Conservation (phyloP, 805 yeast genomes). For the Candida suzukii region DNA sequence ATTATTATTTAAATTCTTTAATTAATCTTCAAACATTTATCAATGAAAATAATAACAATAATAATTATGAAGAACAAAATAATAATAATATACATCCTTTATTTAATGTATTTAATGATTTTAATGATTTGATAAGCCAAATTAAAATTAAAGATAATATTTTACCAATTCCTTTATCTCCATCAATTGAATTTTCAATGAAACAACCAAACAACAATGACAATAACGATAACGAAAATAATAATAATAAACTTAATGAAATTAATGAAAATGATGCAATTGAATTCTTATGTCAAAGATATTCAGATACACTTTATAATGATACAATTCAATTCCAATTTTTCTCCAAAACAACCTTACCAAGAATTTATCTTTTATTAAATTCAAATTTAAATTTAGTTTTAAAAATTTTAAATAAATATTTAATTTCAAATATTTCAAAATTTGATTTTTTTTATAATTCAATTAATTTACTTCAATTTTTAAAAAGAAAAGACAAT, state of each 20-base stretch:
- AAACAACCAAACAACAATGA: neutral
- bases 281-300: conserved; percentile 19
- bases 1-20: neutral
- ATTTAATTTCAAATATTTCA: conserved; percentile 11
- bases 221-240: neutral
- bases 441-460: conserved; percentile 16
- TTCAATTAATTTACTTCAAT: neutral
- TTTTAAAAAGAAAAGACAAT: too few species aligned
- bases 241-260: conserved; percentile 7
- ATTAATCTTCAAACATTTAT: neutral
- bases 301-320: conserved; percentile 20
- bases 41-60: too few species aligned
- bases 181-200: neutral
- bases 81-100: too few species aligned
- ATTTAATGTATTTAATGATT: neutral
- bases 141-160: neutral
- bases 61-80: too few species aligned
- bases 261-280: too few species aligned
- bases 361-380: conserved; percentile 21
- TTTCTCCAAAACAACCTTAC: conserved; percentile 24
- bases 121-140: neutral
- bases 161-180: neutral
- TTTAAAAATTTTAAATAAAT: conserved; percentile 10
- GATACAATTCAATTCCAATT: conserved; percentile 19
- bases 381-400: conserved; percentile 15